Evolutionary conservation across 2,329 filamentous ascomycete genomes (phyloP), one percentile per base, ranked within the genome.

Genomic region (Beauveria medogensis): DNA sequence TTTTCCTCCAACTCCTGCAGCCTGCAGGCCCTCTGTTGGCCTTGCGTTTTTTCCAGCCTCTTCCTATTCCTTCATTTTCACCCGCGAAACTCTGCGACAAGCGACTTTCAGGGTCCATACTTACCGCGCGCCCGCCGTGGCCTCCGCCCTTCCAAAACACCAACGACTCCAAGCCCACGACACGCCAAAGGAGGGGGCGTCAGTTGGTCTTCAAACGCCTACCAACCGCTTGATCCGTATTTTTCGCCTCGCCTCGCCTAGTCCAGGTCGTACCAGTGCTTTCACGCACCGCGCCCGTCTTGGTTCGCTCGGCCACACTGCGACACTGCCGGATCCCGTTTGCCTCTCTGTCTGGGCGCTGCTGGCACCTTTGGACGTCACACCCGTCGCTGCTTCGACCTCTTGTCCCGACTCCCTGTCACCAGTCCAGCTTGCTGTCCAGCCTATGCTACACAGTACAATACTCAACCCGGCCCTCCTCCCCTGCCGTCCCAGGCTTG

Each of bases 1-100:
- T 62, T 52, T 53, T 54, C 48, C 55, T 53, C 26, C 7, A 48
- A n/a, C 61, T 46, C 12, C 34, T 16, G 34, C 4, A 37, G 12
- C 14, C 61, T 62, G 41, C 60, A 59, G 60, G 37, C 44, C 55
- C 63, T 61, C 60, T 60, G 56, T 41, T 37, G 56, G 48, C 48
- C 62, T 64, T 58, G 37, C 34, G 34, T 30, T 24, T 58, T 50
- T 40, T 24, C 46, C 24, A 24, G 24, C 37, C 9, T 37, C 30
- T 44, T 26, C n/a, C 54, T 12, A 30, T 54, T 44, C 34, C 50
- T 55, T 40, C 44, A 20, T 48, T 41, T 22, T 24, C 14, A 10
- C 3, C 10, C 22, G n/a, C 52, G 37, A 43, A 40, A 10, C 7
- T 18, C 9, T 30, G 26, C 26, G 41, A 48, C 54, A 18, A 28